phyloP scores from a whole-genome alignment of 1,284 basidiomycete genomes.

The Ceratobasidium sp. region DNA sequence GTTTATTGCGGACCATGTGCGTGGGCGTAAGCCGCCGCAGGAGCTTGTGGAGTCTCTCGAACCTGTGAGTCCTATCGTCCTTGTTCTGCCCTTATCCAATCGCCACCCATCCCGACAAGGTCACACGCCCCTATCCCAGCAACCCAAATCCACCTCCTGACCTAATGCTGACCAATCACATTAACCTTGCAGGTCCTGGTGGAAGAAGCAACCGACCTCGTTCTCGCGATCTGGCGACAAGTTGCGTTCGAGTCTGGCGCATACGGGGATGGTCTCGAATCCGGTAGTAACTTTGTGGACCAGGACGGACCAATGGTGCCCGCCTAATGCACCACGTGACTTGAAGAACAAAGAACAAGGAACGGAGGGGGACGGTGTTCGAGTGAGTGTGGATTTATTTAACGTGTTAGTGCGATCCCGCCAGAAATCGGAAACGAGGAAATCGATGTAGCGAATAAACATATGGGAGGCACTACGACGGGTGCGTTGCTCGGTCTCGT shows the following conservation, averaged over 20 bases:
- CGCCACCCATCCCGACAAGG: neutral
- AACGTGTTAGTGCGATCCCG: constrained; percentile 2
- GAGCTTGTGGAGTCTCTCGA: constrained; percentile 89
- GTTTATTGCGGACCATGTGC: constrained; percentile 89
- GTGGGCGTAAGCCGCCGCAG: constrained; percentile 83
- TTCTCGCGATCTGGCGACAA: constrained; percentile 85
- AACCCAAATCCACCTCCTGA: neutral
- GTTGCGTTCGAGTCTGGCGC: constrained; percentile 92
- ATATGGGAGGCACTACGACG: neutral
- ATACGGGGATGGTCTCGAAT: constrained; percentile 84
- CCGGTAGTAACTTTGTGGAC: constrained; percentile 81
- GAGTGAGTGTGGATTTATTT: constrained; percentile 34
- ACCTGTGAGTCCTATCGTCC: constrained; percentile 70
- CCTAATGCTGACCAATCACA: neutral
- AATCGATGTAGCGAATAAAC: neutral
- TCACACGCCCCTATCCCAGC: neutral
- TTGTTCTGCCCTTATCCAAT: neutral
- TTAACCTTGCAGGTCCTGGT: constrained; percentile 77
- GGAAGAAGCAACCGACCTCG: constrained; percentile 84
- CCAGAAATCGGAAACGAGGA: neutral
- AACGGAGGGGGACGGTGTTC: neutral
- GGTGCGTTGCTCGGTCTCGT: constrained; percentile 40
- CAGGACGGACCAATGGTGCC: constrained; percentile 30
- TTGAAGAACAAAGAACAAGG: neutral
- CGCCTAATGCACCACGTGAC: neutral